Evolutionary conservation across 441 rosid species (phyloP).

Genomic region (Erodium moschatum): DNA sequence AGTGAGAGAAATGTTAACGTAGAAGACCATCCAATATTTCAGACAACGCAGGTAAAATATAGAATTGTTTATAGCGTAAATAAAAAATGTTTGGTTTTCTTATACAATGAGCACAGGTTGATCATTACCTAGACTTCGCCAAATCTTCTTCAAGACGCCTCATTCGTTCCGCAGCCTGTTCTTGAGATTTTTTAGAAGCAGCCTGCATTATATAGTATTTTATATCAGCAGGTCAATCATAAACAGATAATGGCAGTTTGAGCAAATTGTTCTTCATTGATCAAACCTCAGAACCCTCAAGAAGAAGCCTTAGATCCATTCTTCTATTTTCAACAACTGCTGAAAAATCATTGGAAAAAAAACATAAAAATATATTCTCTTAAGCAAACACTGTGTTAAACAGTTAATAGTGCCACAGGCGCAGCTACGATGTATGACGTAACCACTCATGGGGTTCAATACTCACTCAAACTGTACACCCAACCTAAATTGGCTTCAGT

Average conservation of each 20-base stretch:
- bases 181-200: conserved; percentile 64
- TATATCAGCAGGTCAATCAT: neutral
- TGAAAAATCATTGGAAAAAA: neutral
- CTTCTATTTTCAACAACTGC: conserved; percentile 46
- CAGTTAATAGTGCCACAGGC: neutral
- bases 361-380: neutral
- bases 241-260: no score
- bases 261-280: neutral
- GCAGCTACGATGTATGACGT: neutral
- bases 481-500: neutral
- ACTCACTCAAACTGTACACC: neutral
- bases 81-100: neutral
- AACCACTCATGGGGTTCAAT: neutral
- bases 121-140: conserved; percentile 53
- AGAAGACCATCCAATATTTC: neutral
- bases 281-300: conserved; percentile 82
- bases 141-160: conserved; percentile 77
- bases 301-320: conserved; percentile 51
- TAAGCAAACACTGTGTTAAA: neutral
- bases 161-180: conserved; percentile 56
- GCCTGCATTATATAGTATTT: conserved; percentile 39
- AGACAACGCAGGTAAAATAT: neutral
- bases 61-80: neutral
- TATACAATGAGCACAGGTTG: neutral
- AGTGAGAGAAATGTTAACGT: neutral